Percentiles rank a stretch among this genome's conserved stretches.
Evolutionary conservation across 2,329 filamentous ascomycete species (phyloP).

Genomic region (Microdochium nivale): DNA sequence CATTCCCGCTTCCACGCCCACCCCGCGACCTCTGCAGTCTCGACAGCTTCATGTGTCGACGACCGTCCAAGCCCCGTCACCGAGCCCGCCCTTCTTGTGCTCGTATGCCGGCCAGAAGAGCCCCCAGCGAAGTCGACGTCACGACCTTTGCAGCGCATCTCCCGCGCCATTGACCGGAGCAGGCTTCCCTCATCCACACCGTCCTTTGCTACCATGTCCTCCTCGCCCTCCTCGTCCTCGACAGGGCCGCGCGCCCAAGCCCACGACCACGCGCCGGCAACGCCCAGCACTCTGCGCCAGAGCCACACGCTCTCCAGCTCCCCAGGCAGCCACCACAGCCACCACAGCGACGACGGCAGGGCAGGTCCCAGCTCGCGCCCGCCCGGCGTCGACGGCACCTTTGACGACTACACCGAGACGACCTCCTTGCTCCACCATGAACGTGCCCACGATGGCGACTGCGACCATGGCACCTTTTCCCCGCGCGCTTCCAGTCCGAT

Average conservation of each 20-base stretch:
- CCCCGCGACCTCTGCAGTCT: no score
- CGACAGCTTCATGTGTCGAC: no score
- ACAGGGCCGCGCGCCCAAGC: slow-evolving; percentile 1
- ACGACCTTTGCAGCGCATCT: no score
- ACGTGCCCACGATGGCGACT: slow-evolving; percentile 37
- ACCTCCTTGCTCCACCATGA: slow-evolving; percentile 36
- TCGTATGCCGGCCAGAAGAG: no score
- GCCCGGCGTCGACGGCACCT: neutral
- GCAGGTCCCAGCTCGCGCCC: neutral
- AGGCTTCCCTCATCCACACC: no score
- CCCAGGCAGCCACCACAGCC: neutral
- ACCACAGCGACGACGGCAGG: neutral
- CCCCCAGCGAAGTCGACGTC: no score
- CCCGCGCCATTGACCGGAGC: no score
- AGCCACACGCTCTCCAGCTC: slow-evolving; percentile 15
- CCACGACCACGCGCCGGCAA: slow-evolving; percentile 16
- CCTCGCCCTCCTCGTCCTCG: neutral
- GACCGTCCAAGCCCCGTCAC: no score
- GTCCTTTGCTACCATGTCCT: neutral
- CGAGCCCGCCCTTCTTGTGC: no score
- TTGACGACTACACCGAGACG: slow-evolving; percentile 31
- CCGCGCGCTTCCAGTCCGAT: slow-evolving; percentile 48
- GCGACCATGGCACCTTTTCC: slow-evolving; percentile 71
- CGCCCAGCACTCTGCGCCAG: slow-evolving; percentile 20
- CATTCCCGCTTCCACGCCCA: no score